Evolutionary conservation across 805 yeast species (phyloP), one percentile per base, ranked within the genome.

Genomic region (Saccharomycopsis guyanensis): DNA sequence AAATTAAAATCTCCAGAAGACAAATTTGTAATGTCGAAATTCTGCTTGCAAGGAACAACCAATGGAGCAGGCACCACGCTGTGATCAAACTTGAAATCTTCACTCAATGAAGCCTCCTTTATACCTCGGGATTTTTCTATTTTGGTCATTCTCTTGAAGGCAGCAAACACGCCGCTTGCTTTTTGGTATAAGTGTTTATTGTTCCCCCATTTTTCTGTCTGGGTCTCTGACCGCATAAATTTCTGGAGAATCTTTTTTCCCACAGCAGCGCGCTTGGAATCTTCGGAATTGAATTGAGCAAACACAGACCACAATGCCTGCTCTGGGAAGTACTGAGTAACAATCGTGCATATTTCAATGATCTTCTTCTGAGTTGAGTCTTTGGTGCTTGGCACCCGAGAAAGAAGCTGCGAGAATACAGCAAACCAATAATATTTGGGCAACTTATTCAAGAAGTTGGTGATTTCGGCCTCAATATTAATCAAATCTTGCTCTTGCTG

Each of bases 221-320:
- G 8, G 45, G 50, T 25, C 40, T 48, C 38, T 23, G 39, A 10
- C 39, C 41, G 15, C 49, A 40, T 23, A 42, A 48, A 45, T 22
- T 22, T 20, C 15, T 29, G 29, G 5, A 44, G 18, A 25, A 50
- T 47, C 31, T 48, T 50, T 25, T 42, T 43, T 12, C 47, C 52
- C 8, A 16, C 33, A 15, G 59, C 55, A 2, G 65, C 64, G 53
- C 86, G 66, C 13, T 68, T 70, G 10, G 61, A 52, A 22, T 71
- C 69, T 1, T 65, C 67, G 0, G 95, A 86, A 45, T 80, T 78
- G 3, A 72, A 66, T 53, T 86, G 81, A 0, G 91, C 81, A 34
- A 84, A 66, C 1, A 86, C 77, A 8, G 82, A 77, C 94, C 97
- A 93, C n/a, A 93, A 66, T 18, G 89, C 78, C 51, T 86, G 91